Percentiles rank a stretch among this genome's conserved stretches.
These are phyloP conservation scores for Otatea glauca DNA, from an alignment of 176 grass and related monocot species.

Conservation along the genomic window DNA sequence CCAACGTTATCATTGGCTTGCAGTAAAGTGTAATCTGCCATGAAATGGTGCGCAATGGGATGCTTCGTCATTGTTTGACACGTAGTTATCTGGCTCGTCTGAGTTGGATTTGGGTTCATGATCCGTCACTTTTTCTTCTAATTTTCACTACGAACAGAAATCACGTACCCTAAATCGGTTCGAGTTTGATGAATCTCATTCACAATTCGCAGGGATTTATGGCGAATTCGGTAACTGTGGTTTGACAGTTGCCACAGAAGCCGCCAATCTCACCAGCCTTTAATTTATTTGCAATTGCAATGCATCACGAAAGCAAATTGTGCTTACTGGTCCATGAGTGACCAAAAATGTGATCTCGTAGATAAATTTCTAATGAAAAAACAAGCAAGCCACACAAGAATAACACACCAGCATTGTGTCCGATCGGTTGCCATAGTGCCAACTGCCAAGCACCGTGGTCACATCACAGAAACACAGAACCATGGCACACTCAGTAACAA, in stretches of 20 bases:
- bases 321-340: background rate
- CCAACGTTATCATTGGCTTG: slow-evolving; percentile 19
- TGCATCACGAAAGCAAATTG: background rate
- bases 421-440: background rate
- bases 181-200: too few relatives aligned
- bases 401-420: background rate
- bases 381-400: background rate
- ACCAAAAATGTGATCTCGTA: background rate
- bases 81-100: too few relatives aligned
- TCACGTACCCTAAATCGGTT: too few relatives aligned
- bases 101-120: too few relatives aligned
- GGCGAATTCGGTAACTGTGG: background rate
- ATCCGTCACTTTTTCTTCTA: too few relatives aligned
- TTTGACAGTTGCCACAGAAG: background rate
- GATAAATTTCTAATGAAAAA: background rate
- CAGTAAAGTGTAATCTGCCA: slow-evolving; percentile 37
- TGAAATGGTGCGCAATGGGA: background rate
- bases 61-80: slow-evolving; percentile 27
- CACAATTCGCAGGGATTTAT: too few relatives aligned
- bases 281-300: background rate
- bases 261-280: slow-evolving; percentile 10
- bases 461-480: slow-evolving; percentile 5
- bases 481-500: background rate
- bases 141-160: too few relatives aligned
- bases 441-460: background rate